phyloP scores from a whole-genome alignment of 495 filamentous ascomycete species.

The Neurospora pannonica region DNA sequence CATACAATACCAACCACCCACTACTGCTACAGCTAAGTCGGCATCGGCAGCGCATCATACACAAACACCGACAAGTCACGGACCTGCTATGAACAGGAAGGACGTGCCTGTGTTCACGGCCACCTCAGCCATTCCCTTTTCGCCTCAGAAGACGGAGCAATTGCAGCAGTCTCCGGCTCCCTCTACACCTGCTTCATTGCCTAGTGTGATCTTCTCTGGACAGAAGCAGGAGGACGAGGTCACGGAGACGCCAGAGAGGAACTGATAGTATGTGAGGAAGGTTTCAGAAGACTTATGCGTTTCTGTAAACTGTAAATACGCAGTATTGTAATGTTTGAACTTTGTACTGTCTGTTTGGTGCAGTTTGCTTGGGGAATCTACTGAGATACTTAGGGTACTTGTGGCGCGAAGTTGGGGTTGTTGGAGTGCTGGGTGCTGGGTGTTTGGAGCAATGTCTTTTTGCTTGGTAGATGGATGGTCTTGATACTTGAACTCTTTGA shows the following conservation, averaged over 20 bases:
- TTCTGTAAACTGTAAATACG: not conserved
- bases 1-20: slow-evolving; percentile 27
- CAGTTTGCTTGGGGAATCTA: not conserved
- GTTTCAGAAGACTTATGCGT: too few relatives aligned
- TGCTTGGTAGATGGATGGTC: not conserved
- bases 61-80: slow-evolving; percentile 1
- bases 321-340: not conserved
- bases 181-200: not conserved
- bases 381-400: not conserved
- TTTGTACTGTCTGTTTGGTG: not conserved
- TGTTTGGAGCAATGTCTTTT: not conserved
- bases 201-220: not conserved
- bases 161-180: not conserved
- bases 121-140: slow-evolving; percentile 24
- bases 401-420: not conserved
- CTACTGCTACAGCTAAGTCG: not conserved
- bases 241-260: not conserved
- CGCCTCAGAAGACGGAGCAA: not conserved
- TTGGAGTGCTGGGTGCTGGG: not conserved
- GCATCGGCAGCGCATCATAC: not conserved
- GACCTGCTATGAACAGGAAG: slow-evolving; percentile 9
- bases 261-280: not conserved
- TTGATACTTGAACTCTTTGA: too few relatives aligned
- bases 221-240: not conserved
- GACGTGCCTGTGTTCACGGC: slow-evolving; percentile 18